These are phyloP conservation scores for Clarireedia paspali DNA, from an alignment of 2,329 filamentous ascomycete genomes.

Conservation along the genomic window DNA sequence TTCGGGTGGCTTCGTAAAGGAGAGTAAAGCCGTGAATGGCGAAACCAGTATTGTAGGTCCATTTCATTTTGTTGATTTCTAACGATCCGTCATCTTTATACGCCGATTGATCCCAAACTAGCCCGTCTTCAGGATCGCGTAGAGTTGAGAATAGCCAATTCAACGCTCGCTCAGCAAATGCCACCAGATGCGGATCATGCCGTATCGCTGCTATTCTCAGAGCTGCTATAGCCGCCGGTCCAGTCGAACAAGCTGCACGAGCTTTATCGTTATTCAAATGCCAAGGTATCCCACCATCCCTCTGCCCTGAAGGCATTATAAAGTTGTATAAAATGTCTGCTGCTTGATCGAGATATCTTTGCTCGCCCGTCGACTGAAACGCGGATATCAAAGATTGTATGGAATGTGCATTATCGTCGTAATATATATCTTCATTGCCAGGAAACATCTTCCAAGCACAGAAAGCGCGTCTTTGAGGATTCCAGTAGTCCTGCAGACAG, in stretches of 20 bases:
- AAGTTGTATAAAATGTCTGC: conserved; percentile 10
- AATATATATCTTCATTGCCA: conserved; percentile 11
- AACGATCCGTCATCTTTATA: conserved; percentile 11
- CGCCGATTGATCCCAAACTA: conserved; percentile 17
- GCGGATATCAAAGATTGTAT: conserved; percentile 15
- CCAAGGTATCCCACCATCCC: conserved; percentile 17
- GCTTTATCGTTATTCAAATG: conserved; percentile 15
- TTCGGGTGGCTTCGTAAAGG: conserved; percentile 9
- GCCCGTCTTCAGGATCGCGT: conserved; percentile 15
- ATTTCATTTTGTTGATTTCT: conserved; percentile 17
- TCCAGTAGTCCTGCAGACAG: conserved; percentile 17
- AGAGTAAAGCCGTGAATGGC: conserved; percentile 17
- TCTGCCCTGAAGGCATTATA: conserved; percentile 13
- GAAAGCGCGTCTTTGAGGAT: conserved; percentile 14
- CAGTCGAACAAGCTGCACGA: conserved; percentile 16
- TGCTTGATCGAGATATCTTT: conserved; percentile 12
- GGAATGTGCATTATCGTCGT: conserved; percentile 12
- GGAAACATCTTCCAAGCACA: conserved; percentile 22
- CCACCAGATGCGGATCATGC: conserved; percentile 1
- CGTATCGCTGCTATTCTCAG: conserved; percentile 14
- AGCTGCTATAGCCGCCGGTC: conserved; percentile 16
- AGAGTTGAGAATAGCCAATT: conserved; percentile 9
- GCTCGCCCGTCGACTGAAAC: conserved; percentile 11
- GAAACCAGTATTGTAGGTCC: conserved; percentile 19
- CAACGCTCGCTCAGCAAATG: conserved; percentile 13